phyloP scores from a whole-genome alignment of 148 eudicot genomes.

The Diospyros kaki region DNA sequence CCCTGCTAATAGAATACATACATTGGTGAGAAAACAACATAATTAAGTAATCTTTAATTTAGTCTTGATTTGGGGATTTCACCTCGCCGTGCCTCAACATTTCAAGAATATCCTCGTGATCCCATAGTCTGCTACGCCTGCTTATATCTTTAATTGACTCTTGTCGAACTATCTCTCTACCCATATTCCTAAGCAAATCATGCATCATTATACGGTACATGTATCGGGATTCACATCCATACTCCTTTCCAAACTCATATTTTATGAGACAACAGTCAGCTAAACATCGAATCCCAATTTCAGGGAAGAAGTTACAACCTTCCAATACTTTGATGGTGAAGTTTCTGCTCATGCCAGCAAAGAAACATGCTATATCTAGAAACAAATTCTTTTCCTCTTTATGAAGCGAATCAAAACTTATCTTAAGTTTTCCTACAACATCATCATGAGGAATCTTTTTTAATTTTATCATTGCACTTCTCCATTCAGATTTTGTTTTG shows the following conservation, averaged over 20 bases:
- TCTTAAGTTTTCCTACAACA: neutral
- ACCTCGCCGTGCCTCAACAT: neutral
- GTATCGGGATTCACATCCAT: neutral
- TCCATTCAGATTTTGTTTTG: neutral
- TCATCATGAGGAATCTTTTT: neutral
- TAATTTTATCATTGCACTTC: neutral
- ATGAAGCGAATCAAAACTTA: neutral
- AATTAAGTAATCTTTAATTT: neutral
- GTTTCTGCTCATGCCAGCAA: neutral
- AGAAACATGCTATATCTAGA: too few species aligned
- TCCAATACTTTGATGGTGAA: slow-evolving; percentile 5
- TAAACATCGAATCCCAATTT: neutral
- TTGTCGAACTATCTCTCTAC: slow-evolving; percentile 12
- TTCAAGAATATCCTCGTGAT: neutral
- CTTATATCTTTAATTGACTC: slow-evolving; percentile 5
- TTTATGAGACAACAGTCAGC: neutral
- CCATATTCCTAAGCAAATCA: slow-evolving; percentile 8
- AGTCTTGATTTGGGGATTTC: neutral
- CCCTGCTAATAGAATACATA: neutral
- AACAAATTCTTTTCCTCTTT: too few species aligned
- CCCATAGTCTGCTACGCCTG: slow-evolving; percentile 9
- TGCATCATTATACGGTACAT: neutral
- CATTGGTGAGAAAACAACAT: neutral
- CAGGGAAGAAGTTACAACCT: neutral
- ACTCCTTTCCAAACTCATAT: too few species aligned